These are phyloP conservation scores for Aquilaria yunnanensis DNA, from an alignment of 345 rosid genomes.

Conservation along the genomic window DNA sequence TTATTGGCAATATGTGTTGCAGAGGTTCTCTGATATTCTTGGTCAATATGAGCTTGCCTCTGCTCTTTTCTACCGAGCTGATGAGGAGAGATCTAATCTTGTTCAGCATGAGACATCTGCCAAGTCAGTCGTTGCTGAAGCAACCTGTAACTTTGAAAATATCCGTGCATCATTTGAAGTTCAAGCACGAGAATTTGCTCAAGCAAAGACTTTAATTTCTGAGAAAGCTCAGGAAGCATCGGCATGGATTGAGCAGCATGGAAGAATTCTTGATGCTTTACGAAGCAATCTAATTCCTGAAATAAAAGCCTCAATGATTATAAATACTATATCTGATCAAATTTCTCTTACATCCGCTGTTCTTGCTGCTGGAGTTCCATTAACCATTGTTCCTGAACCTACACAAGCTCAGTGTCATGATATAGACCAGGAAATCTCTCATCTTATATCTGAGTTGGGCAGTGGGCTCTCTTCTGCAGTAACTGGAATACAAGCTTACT, in stretches of 20 bases:
- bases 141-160: constrained; percentile 59
- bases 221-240: constrained; percentile 89
- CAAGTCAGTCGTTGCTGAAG: constrained; percentile 78
- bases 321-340: constrained; percentile 42
- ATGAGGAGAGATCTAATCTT: constrained; percentile 76
- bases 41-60: constrained; percentile 69
- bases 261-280: constrained; percentile 74
- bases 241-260: constrained; percentile 81
- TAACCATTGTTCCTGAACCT: constrained; percentile 91
- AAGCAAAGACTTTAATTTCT: constrained; percentile 56
- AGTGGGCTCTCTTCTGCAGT: constrained; percentile 61
- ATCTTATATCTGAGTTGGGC: constrained; percentile 59
- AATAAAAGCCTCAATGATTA: constrained; percentile 36
- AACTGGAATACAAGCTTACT: constrained; percentile 57
- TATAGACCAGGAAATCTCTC: constrained; percentile 73
- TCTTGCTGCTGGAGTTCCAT: constrained; percentile 68
- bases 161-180: constrained; percentile 54
- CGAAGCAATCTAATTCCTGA: constrained; percentile 66
- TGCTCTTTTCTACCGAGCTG: constrained; percentile 59
- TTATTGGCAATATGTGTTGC: constrained; percentile 27
- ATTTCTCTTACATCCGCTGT: constrained; percentile 81
- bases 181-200: constrained; percentile 77
- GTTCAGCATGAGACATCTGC: constrained; percentile 71
- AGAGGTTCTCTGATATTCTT: constrained; percentile 70
- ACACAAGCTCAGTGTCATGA: constrained; percentile 80